These are phyloP conservation scores for Mortierella antarctica DNA, from an alignment of 192 early-diverging fungal genomes.

Conservation along the genomic window DNA sequence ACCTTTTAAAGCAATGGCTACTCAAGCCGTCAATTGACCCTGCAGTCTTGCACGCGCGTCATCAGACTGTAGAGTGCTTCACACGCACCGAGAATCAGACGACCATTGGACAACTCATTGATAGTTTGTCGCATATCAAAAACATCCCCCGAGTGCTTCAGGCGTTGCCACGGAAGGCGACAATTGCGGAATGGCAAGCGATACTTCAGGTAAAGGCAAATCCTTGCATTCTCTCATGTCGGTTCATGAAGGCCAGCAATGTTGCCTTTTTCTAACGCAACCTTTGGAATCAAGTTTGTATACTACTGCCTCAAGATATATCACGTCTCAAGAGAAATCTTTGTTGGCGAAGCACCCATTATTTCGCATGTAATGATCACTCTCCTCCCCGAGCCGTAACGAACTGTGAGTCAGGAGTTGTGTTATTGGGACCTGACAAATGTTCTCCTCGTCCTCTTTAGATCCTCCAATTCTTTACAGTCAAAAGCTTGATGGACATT, in stretches of 20 bases:
- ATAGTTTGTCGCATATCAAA: conserved; percentile 58
- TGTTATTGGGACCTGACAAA: too few relatives aligned
- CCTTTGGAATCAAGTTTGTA: conserved; percentile 56
- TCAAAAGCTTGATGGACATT: conserved; percentile 58
- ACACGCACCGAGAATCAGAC: conserved; percentile 52
- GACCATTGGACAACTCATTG: conserved; percentile 53
- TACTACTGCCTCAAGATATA: conserved; percentile 67
- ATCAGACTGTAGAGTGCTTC: conserved; percentile 68
- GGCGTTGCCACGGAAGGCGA: conserved; percentile 58
- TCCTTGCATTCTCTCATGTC: too few relatives aligned
- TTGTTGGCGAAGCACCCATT: conserved; percentile 18
- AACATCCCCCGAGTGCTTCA: conserved; percentile 60
- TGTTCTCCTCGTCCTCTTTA: not conserved
- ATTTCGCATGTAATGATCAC: conserved; percentile 27
- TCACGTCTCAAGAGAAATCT: conserved; percentile 28
- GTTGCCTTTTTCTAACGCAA: not conserved
- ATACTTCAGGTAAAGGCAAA: conserved; percentile 62
- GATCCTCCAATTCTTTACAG: conserved; percentile 50
- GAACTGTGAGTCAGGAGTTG: too few relatives aligned
- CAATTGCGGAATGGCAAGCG: conserved; percentile 68
- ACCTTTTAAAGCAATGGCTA: conserved; percentile 75
- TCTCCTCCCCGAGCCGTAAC: not conserved
- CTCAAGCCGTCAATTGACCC: conserved; percentile 67
- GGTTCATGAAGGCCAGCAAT: not conserved
- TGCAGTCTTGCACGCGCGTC: conserved; percentile 60